Percentiles rank a stretch among this genome's conserved stretches.
phyloP scores from a whole-genome alignment of 1,284 basidiomycete species.

The Ceratobasidium papillatum region DNA sequence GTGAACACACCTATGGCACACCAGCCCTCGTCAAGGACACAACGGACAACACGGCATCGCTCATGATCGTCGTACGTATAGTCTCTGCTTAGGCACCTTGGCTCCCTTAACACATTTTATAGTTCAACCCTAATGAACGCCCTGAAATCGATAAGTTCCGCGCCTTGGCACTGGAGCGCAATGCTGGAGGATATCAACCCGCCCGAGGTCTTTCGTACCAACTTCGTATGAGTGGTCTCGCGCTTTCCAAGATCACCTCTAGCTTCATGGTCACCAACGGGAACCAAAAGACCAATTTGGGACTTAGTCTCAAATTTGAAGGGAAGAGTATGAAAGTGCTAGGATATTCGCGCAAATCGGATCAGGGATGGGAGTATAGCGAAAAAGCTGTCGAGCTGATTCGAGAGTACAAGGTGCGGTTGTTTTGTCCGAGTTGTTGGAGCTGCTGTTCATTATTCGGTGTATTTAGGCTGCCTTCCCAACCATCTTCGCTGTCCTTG shows the following conservation, averaged over 20 bases:
- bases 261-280: slow-evolving; percentile 88
- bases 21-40: slow-evolving; percentile 88
- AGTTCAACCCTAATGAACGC: slow-evolving; percentile 88
- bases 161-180: slow-evolving; percentile 53
- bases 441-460: not conserved
- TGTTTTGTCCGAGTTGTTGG: slow-evolving; percentile 46
- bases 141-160: slow-evolving; percentile 78
- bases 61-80: slow-evolving; percentile 77
- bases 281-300: slow-evolving; percentile 87
- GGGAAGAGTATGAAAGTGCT: slow-evolving; percentile 95
- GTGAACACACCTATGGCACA: slow-evolving; percentile 91
- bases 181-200: slow-evolving; percentile 71
- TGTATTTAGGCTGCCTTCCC: slow-evolving; percentile 71
- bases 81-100: slow-evolving; percentile 1
- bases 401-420: slow-evolving; percentile 74
- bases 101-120: slow-evolving; percentile 34
- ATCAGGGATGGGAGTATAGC: slow-evolving; percentile 92
- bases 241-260: slow-evolving; percentile 89
- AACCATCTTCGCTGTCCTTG: slow-evolving; percentile 77
- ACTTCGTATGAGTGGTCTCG: slow-evolving; percentile 75
- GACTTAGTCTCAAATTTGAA: slow-evolving; percentile 96
- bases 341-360: slow-evolving; percentile 89
- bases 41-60: slow-evolving; percentile 71
- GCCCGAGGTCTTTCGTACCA: slow-evolving; percentile 77
- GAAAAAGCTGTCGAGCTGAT: slow-evolving; percentile 86